Base-by-base conservation (phyloP, 2,329 filamentous ascomycete genomes). In the Fusarium piperis region DNA sequence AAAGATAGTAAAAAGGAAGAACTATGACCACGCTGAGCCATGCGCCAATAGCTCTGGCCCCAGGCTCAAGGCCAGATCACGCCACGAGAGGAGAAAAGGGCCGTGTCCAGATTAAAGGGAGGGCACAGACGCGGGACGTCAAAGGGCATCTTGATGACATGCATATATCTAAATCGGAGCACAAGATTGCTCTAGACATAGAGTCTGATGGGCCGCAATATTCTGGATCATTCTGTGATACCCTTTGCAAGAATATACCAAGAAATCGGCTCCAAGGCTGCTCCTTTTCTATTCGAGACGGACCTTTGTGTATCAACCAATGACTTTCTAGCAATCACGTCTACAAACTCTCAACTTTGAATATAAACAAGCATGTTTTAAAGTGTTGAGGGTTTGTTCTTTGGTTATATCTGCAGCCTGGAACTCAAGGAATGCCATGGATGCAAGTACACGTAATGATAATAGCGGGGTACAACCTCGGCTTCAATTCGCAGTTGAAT, bases 171-270 rank as follows among this genome's bases (percentile, higher is more conserved):
- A 30, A 56, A 18, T 13, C 36, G 13, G 48, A 41, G 36, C 16
- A 32, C 6, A 23, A 55, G 18, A 13, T 41, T 41, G 32, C 61
- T 56, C 38, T 16, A 56, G 35, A 18, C 9, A 11, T 52, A 7
- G 6, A 46, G 39, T 39, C 35, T 3, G 16, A 67, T 55, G 48
- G 65, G 35, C 36, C 63, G 39, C 30, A 39, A 52, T 48, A 16
- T 63, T 61, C 38, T 64, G 65, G 51, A 70, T 39, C 32, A 55
- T 67, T 70, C 55, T 52, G 59, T 38, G 69, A 72, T 72, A 72
- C 69, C 69, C 69, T 60, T 44, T 67, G 55, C 48, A 72, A 72
- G n/a, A 70, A 70, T 32, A 67, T 70, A 66, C 63, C 56, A 48
- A 63, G 58, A 51, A 28, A 18, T 32, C 13, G 33, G 18, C 16